Percentiles rank a stretch among this genome's conserved stretches.
Evolutionary conservation across 495 filamentous ascomycete species (phyloP).

Genomic region (Pyrenula aspistea): DNA sequence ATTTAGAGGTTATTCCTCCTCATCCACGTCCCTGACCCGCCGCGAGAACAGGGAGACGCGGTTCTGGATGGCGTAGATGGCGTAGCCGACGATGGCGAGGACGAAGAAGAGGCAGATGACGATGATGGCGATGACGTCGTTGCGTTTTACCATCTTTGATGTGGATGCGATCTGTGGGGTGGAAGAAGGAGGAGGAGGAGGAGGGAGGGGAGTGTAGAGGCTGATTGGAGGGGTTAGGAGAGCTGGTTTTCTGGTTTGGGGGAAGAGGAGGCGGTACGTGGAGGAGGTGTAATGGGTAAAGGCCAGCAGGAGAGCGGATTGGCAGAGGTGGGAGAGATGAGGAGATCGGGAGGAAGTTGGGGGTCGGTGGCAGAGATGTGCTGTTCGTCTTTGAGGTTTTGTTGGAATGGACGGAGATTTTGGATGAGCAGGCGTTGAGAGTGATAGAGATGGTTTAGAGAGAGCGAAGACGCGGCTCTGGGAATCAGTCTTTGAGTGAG

Average conservation of each 20-base stretch:
- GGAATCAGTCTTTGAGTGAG: no score
- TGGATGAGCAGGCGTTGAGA: no score
- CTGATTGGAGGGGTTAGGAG: conserved; percentile 3
- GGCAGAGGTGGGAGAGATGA: not conserved
- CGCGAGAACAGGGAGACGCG: conserved; percentile 26
- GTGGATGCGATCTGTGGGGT: not conserved
- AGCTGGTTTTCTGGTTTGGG: conserved; percentile 15
- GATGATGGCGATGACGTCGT: conserved; percentile 73
- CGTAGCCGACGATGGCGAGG: conserved; percentile 55
- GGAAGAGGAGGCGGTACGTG: not conserved
- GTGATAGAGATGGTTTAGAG: not conserved
- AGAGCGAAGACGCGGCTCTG: not conserved
- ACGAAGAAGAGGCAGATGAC: conserved; percentile 69
- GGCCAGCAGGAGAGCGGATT: not conserved
- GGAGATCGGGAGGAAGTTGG: no score
- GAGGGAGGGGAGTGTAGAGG: conserved; percentile 1
- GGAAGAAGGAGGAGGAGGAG: not conserved
- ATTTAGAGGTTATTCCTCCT: conserved; percentile 15
- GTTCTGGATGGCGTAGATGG: conserved; percentile 47
- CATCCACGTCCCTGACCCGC: conserved; percentile 32
- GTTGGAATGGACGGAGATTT: no score
- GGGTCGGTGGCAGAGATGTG: no score
- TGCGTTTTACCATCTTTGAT: conserved; percentile 46
- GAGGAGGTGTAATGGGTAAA: not conserved
- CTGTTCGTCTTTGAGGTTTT: no score